These are phyloP conservation scores for Pseudomonodictys pantanalensis DNA, from an alignment of 495 filamentous ascomycete genomes.

Conservation along the genomic window DNA sequence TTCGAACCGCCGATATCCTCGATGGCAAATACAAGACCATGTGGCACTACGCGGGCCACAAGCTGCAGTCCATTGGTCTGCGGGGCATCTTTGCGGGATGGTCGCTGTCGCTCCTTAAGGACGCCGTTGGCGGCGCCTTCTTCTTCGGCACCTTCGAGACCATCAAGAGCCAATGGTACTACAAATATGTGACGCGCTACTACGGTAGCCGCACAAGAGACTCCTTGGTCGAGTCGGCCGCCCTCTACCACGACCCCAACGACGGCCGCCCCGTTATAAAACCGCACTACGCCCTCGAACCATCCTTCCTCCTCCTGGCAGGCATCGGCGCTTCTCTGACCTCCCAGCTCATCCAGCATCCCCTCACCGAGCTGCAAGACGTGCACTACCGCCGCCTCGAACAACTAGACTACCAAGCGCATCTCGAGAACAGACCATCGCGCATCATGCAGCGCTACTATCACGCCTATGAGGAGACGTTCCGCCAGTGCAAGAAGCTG, in stretches of 20 bases:
- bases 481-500: constrained; percentile 62
- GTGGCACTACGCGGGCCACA: constrained; percentile 74
- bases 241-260: constrained; percentile 17
- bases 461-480: constrained; percentile 73
- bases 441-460: constrained; percentile 66
- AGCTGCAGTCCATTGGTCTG: constrained; percentile 72
- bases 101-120: constrained; percentile 73
- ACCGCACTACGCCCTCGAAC: constrained; percentile 84
- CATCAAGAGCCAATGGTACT: constrained; percentile 81
- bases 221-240: constrained; percentile 41
- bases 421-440: constrained; percentile 38
- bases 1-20: constrained; percentile 67
- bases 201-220: constrained; percentile 59
- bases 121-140: constrained; percentile 73
- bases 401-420: constrained; percentile 66
- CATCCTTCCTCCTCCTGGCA: constrained; percentile 72
- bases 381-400: constrained; percentile 77
- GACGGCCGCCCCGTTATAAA: constrained; percentile 57
- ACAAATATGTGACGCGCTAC: constrained; percentile 71
- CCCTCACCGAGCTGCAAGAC: constrained; percentile 68
- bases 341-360: constrained; percentile 78
- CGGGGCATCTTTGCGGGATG: constrained; percentile 82
- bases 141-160: constrained; percentile 89
- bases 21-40: constrained; percentile 70
- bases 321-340: constrained; percentile 71